Evolutionary conservation across 768 basidiomycete genomes (phyloP).

Genomic region (Phylloporus sp.): DNA sequence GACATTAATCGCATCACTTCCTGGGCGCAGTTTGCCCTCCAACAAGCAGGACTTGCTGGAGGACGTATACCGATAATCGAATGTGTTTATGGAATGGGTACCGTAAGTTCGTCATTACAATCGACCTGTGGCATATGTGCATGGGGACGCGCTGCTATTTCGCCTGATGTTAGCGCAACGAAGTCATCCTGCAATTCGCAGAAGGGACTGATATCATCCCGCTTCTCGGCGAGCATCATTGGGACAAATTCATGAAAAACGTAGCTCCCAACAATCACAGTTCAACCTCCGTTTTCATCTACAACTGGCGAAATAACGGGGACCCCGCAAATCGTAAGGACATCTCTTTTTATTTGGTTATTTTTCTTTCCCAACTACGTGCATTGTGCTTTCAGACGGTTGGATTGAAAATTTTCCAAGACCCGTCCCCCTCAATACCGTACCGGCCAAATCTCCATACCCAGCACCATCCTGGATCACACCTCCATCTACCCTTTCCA

Average conservation of each 20-base stretch:
- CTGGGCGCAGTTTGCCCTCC: slow-evolving; percentile 24
- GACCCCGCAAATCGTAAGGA: slow-evolving; percentile 29
- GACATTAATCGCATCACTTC: slow-evolving; percentile 24
- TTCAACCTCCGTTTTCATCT: slow-evolving; percentile 24
- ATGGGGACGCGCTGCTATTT: background rate
- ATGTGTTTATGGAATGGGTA: slow-evolving; percentile 27
- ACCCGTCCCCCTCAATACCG: background rate
- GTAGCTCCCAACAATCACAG: slow-evolving; percentile 4
- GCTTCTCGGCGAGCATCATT: slow-evolving; percentile 26
- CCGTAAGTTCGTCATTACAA: slow-evolving; percentile 19
- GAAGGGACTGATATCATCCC: slow-evolving; percentile 22
- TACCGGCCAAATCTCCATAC: slow-evolving; percentile 26
- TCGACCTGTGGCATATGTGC: background rate
- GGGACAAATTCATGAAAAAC: slow-evolving; percentile 12
- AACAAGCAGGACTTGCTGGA: slow-evolving; percentile 13
- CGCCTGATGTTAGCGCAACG: slow-evolving; percentile 18
- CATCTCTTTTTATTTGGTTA: background rate
- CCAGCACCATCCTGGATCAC: slow-evolving; percentile 22
- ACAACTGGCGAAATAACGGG: slow-evolving; percentile 30
- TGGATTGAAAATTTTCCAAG: slow-evolving; percentile 25
- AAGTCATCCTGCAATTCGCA: slow-evolving; percentile 27
- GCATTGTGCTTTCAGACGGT: slow-evolving; percentile 16
- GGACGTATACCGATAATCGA: slow-evolving; percentile 15
- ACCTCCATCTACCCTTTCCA: slow-evolving; percentile 15
- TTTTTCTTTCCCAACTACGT: background rate